Conservation (phyloP, 495 filamentous ascomycete genomes). For the Annulohypoxylon nitens region DNA sequence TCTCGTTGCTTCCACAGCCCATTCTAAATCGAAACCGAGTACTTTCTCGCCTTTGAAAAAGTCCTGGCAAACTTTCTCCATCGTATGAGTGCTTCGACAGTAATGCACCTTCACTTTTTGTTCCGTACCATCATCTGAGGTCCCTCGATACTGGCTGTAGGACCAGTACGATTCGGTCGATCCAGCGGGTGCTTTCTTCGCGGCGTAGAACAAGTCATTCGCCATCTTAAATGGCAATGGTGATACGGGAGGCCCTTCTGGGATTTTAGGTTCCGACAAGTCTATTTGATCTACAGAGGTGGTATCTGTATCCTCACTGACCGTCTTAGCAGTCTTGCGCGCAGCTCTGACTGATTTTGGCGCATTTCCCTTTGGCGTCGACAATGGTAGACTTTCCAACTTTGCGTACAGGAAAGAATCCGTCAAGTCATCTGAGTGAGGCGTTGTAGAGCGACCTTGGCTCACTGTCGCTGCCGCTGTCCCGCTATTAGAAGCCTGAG, state of each 20-base stretch:
- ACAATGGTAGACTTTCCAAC: conserved; percentile 6
- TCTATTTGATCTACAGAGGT: conserved; percentile 8
- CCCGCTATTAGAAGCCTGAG: conserved; percentile 12
- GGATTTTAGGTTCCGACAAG: background rate
- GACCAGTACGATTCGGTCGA: conserved; percentile 72
- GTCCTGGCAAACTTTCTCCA: conserved; percentile 72
- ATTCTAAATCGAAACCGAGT: conserved; percentile 90
- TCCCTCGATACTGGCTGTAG: conserved; percentile 71
- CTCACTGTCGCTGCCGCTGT: background rate
- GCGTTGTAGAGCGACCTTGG: background rate
- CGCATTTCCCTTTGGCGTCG: conserved; percentile 9
- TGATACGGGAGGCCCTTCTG: conserved; percentile 50
- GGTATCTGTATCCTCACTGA: conserved; percentile 24
- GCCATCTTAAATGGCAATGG: conserved; percentile 61
- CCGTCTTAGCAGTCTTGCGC: background rate
- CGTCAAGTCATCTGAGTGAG: background rate
- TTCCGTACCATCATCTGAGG: conserved; percentile 49
- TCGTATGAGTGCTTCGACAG: conserved; percentile 73
- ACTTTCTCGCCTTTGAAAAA: conserved; percentile 77
- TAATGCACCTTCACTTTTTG: conserved; percentile 76
- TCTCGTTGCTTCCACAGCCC: conserved; percentile 67
- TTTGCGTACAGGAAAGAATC: conserved; percentile 19
- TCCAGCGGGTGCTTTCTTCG: conserved; percentile 56
- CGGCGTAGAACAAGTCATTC: conserved; percentile 58
- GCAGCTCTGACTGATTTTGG: conserved; percentile 7